A percentile compares a stretch with the other conserved stretches of the same genome.
phyloP scores from a whole-genome alignment of 2,329 filamentous ascomycete species.

The Aspergillus novoparasiticus region DNA sequence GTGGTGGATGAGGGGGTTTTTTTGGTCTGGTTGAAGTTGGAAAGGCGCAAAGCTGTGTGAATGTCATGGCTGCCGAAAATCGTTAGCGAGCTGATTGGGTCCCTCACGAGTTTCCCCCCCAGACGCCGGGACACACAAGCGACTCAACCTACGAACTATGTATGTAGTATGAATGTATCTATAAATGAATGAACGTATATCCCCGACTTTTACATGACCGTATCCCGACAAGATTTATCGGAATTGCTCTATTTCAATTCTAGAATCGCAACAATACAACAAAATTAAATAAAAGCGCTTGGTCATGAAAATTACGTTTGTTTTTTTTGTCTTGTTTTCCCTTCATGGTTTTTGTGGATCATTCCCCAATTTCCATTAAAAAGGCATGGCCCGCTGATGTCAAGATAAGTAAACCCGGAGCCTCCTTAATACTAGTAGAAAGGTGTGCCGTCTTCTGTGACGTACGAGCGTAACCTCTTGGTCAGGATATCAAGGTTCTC shows the following conservation, averaged over 20 bases:
- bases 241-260: not conserved
- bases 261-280: not conserved
- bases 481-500: conserved; percentile 44
- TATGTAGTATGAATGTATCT: not conserved
- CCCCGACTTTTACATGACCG: not conserved
- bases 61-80: conserved; percentile 44
- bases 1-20: conserved; percentile 40
- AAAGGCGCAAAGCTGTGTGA: conserved; percentile 44
- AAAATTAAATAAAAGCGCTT: not conserved
- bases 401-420: conserved; percentile 17
- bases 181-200: not conserved
- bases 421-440: conserved; percentile 18
- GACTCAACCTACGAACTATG: conserved; percentile 10
- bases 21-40: conserved; percentile 40
- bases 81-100: conserved; percentile 45
- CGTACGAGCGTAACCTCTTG: conserved; percentile 23
- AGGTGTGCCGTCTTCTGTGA: conserved; percentile 17
- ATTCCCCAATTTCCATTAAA: conserved; percentile 17
- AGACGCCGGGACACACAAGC: conserved; percentile 33
- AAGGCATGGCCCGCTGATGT: conserved; percentile 17
- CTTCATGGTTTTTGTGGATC: conserved; percentile 6
- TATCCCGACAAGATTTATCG: not conserved
- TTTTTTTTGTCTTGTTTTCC: not conserved
- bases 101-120: conserved; percentile 26
- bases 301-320: conserved; percentile 6